Conservation (phyloP, 345 rosid genomes). For the Punica granatum region DNA sequence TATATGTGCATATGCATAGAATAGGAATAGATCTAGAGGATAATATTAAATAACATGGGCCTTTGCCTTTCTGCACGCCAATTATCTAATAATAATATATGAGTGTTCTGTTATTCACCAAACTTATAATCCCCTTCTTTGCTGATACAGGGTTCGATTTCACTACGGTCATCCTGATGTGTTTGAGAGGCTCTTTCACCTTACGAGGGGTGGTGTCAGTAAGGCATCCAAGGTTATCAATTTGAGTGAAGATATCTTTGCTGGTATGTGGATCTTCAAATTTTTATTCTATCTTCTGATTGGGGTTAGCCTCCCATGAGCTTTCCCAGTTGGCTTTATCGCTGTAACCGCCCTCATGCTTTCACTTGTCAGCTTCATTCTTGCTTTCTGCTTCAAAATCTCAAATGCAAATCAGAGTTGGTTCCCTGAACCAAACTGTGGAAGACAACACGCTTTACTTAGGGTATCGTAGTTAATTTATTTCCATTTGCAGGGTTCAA, state of each 20-base stretch:
- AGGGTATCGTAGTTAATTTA: no score
- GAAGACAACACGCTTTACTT: no score
- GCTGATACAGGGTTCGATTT: constrained; percentile 76
- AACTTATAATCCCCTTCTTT: neutral
- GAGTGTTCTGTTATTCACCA: neutral
- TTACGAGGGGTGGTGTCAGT: constrained; percentile 96
- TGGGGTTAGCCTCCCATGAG: no score
- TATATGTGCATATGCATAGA: neutral
- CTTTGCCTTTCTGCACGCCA: no score
- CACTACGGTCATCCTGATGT: constrained; percentile 99
- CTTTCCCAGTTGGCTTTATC: no score
- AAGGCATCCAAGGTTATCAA: constrained; percentile 97
- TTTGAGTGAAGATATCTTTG: constrained; percentile 97
- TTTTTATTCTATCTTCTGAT: neutral
- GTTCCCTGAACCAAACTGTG: no score
- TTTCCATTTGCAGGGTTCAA: constrained; percentile 63
- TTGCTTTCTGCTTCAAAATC: neutral
- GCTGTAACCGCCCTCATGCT: neutral
- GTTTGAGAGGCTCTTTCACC: constrained; percentile 96
- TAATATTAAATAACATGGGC: no score
- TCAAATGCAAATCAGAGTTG: neutral
- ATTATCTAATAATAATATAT: no score
- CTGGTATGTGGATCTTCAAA: constrained; percentile 39
- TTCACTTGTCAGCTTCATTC: neutral
- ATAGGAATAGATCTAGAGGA: no score